phyloP scores from a whole-genome alignment of 75 land plant species.

The Selaginella tamariscina region DNA sequence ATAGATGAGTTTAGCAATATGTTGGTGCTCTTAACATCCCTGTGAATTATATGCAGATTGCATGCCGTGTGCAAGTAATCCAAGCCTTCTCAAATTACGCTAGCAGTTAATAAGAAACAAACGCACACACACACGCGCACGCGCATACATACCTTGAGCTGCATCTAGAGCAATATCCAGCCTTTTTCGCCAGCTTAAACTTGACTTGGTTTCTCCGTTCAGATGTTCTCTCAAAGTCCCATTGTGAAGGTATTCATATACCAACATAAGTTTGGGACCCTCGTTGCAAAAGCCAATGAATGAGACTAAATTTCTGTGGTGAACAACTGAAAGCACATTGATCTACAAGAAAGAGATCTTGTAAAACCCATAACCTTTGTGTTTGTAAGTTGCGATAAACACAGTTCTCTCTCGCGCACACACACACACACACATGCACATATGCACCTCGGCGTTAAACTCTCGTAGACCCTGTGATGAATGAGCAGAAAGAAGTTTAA shows the following conservation, averaged over 20 bases:
- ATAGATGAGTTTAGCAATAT: not conserved
- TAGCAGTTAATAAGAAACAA: not conserved
- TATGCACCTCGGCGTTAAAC: not conserved
- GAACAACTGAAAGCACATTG: slow-evolving; percentile 12
- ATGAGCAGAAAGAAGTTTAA: not conserved
- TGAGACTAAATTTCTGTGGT: slow-evolving; percentile 16
- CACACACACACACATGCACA: not conserved
- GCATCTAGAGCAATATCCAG: slow-evolving; percentile 16
- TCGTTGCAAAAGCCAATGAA: slow-evolving; percentile 18
- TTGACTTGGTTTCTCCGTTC: not conserved
- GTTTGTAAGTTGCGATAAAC: not conserved
- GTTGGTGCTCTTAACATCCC: not conserved
- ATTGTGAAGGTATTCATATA: slow-evolving; percentile 12
- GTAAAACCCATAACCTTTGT: not conserved
- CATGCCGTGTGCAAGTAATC: not conserved
- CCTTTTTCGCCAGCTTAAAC: slow-evolving; percentile 11
- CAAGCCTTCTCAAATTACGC: not conserved
- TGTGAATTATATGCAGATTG: slow-evolving; percentile 1
- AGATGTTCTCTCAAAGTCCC: slow-evolving; percentile 19
- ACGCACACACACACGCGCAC: too few species aligned
- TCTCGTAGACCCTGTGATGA: not conserved
- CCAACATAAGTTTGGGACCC: slow-evolving; percentile 12
- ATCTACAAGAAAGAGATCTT: too few species aligned
- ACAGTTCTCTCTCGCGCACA: not conserved
- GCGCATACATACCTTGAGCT: slow-evolving; percentile 12